Percentiles rank a stretch among this genome's conserved stretches.
phyloP scores from a whole-genome alignment of 73 alveolate species.

The Paramecium primaurelia region DNA sequence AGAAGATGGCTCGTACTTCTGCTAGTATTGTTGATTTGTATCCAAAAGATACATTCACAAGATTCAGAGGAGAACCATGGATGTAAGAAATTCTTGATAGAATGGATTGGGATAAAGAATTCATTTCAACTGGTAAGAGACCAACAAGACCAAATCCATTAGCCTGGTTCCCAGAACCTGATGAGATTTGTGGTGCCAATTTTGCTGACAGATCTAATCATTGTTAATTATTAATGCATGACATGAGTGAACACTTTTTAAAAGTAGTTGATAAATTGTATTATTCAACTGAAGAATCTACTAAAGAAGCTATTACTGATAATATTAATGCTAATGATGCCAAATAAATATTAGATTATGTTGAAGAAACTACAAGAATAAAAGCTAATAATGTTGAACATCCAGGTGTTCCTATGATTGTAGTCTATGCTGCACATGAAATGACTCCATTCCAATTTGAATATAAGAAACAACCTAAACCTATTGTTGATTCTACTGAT shows the following conservation, averaged over 20 bases:
- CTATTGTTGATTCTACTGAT: background rate
- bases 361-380: conserved; percentile 26
- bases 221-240: background rate
- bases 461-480: conserved; percentile 27
- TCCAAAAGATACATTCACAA: conserved; percentile 50
- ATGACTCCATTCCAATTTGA: background rate
- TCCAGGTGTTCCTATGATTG: conserved; percentile 60
- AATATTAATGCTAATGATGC: background rate
- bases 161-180: conserved; percentile 29
- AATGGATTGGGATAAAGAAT: conserved; percentile 36
- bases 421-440: conserved; percentile 49
- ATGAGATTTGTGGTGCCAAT: background rate
- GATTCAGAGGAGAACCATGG: conserved; percentile 42
- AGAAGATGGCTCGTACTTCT: conserved; percentile 13
- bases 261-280: background rate
- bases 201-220: conserved; percentile 29
- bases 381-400: conserved; percentile 41
- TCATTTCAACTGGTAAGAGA: background rate
- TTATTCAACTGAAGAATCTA: background rate
- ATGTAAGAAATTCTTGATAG: conserved; percentile 37
- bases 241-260: conserved; percentile 38
- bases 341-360: background rate
- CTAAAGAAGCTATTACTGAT: background rate
- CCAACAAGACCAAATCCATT: conserved; percentile 23
- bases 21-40: conserved; percentile 45